Percentiles rank a stretch among this genome's conserved stretches.
These are phyloP conservation scores for Lasiosphaeria ovina DNA, from an alignment of 495 filamentous ascomycete genomes.

Conservation along the genomic window DNA sequence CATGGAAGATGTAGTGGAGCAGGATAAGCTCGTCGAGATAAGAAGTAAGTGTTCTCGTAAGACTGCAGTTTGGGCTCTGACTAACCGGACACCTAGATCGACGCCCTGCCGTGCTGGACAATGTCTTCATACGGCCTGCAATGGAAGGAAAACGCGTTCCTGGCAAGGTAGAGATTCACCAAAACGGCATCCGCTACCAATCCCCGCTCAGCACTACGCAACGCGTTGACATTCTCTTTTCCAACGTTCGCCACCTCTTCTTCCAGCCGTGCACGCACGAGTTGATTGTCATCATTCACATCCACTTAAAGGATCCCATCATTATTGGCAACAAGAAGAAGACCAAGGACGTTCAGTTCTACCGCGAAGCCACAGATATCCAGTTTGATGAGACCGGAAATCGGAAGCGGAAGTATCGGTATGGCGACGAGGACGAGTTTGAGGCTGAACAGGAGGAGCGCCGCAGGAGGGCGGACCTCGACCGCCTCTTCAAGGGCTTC, in stretches of 20 bases:
- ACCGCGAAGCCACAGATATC: slow-evolving; percentile 96
- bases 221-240: slow-evolving; percentile 91
- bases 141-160: slow-evolving; percentile 95
- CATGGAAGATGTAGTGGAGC: slow-evolving; percentile 99
- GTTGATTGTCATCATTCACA: slow-evolving; percentile 95
- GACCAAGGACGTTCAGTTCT: slow-evolving; percentile 98
- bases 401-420: slow-evolving; percentile 95
- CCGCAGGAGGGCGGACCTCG: slow-evolving; percentile 81
- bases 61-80: not conserved
- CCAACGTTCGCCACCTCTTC: slow-evolving; percentile 97
- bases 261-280: slow-evolving; percentile 97
- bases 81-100: slow-evolving; percentile 58
- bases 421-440: slow-evolving; percentile 98
- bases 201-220: slow-evolving; percentile 80
- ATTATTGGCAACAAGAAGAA: slow-evolving; percentile 96
- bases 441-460: slow-evolving; percentile 98
- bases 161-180: slow-evolving; percentile 93
- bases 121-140: slow-evolving; percentile 89
- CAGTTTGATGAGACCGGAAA: slow-evolving; percentile 99
- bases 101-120: slow-evolving; percentile 79
- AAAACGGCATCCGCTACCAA: slow-evolving; percentile 96
- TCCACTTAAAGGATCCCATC: slow-evolving; percentile 96
- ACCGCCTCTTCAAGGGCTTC: slow-evolving; percentile 93
- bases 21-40: slow-evolving; percentile 92
- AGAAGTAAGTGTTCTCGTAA: slow-evolving; percentile 57